These are phyloP conservation scores for Protomyces inouyei DNA, from an alignment of 1,139 yeast species.

Conservation along the genomic window DNA sequence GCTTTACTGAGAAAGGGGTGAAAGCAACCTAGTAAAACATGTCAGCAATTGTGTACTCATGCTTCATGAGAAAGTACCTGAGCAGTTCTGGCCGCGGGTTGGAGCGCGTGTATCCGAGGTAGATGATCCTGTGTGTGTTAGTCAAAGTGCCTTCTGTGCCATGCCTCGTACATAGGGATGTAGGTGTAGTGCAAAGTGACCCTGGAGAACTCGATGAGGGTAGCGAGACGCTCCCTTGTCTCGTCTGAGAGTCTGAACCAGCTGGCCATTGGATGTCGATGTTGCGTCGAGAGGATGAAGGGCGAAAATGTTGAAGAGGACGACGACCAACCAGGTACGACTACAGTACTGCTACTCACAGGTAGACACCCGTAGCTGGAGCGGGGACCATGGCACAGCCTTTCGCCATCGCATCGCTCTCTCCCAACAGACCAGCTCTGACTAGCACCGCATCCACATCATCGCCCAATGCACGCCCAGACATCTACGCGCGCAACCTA, in stretches of 20 bases:
- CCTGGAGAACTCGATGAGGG: constrained; percentile 20
- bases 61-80: background rate
- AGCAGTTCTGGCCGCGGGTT: constrained; percentile 23
- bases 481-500: constrained; percentile 64
- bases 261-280: background rate
- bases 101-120: constrained; percentile 24
- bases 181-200: constrained; percentile 25
- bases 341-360: background rate
- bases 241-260: constrained; percentile 24
- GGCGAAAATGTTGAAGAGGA: background rate
- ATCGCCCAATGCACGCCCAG: constrained; percentile 16
- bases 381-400: background rate
- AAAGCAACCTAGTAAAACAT: background rate
- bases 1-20: background rate
- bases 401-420: background rate
- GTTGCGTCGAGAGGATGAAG: background rate
- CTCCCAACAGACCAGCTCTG: background rate
- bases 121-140: constrained; percentile 3
- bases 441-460: background rate
- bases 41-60: background rate
- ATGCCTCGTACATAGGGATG: constrained; percentile 3
- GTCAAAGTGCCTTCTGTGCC: background rate
- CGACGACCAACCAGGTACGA: background rate
- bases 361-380: background rate
- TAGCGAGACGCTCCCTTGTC: constrained; percentile 23